A percentile compares a stretch with the other conserved stretches of the same genome.
These are phyloP conservation scores for Talaromyces piceae DNA, from an alignment of 2,329 filamentous ascomycete species.

Conservation along the genomic window DNA sequence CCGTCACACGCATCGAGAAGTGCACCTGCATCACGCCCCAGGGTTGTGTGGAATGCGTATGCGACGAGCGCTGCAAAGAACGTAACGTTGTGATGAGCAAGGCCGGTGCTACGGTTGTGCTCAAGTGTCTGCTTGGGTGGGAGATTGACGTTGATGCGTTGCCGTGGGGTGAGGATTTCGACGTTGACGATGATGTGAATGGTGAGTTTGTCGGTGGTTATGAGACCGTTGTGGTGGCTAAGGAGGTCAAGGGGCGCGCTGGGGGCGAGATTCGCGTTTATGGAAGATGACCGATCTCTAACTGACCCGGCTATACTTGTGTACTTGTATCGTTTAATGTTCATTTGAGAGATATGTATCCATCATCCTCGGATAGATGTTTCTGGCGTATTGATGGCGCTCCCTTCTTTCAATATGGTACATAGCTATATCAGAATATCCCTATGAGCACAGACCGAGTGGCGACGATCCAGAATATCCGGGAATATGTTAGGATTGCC, in stretches of 20 bases:
- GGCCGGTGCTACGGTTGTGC: slow-evolving; percentile 71
- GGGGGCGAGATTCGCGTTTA: slow-evolving; percentile 9
- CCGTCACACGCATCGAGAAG: slow-evolving; percentile 64
- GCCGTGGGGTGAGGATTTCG: slow-evolving; percentile 77
- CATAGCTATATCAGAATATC: too few species aligned
- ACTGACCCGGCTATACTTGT: not conserved
- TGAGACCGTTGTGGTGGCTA: slow-evolving; percentile 73
- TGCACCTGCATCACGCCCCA: slow-evolving; percentile 61
- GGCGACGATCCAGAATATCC: too few species aligned
- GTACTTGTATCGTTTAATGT: not conserved
- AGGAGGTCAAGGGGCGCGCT: slow-evolving; percentile 48
- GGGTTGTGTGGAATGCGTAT: slow-evolving; percentile 87
- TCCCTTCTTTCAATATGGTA: too few species aligned
- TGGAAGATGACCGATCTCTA: not conserved
- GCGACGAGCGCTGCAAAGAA: slow-evolving; percentile 74
- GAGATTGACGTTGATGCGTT: slow-evolving; percentile 73
- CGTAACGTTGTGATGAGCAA: slow-evolving; percentile 92
- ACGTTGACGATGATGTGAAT: slow-evolving; percentile 54
- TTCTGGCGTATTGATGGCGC: too few species aligned
- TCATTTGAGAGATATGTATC: not conserved
- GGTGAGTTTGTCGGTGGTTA: slow-evolving; percentile 58
- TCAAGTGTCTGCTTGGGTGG: slow-evolving; percentile 66
- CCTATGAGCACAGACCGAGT: too few species aligned
- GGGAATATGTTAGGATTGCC: too few species aligned
- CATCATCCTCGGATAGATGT: too few species aligned